Conservation (phyloP, 2,329 filamentous ascomycete species). For the Shiraia sp. region DNA sequence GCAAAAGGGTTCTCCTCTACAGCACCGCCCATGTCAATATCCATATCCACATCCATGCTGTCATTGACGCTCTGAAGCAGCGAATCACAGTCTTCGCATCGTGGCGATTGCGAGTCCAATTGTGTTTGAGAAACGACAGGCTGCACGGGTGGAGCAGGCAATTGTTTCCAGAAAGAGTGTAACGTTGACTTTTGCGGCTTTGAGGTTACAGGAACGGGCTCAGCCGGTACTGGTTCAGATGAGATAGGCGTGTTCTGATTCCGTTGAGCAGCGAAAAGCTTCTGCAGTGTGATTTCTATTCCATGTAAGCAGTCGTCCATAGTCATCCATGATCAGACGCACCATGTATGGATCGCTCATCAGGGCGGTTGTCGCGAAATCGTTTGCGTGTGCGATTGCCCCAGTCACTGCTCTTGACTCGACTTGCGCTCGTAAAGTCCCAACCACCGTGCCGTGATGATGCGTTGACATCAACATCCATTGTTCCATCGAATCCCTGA, state of each 20-base stretch:
- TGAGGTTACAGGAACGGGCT: constrained; percentile 5
- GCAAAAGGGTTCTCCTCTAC: constrained; percentile 34
- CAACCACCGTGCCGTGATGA: constrained; percentile 19
- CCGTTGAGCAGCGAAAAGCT: constrained; percentile 51
- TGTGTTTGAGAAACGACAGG: constrained; percentile 14
- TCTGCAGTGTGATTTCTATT: constrained; percentile 50
- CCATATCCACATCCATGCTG: constrained; percentile 46
- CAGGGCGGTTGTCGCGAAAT: constrained; percentile 61
- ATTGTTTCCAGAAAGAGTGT: constrained; percentile 52
- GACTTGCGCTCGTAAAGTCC: constrained; percentile 31
- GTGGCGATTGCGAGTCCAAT: constrained; percentile 13
- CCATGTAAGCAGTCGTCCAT: not conserved
- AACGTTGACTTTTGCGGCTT: constrained; percentile 50
- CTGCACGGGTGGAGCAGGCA: constrained; percentile 40
- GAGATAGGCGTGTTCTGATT: constrained; percentile 34
- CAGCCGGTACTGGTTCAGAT: constrained; percentile 21
- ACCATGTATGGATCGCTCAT: constrained; percentile 61
- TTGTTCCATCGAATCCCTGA: constrained; percentile 20
- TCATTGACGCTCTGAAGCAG: constrained; percentile 31
- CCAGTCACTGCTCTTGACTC: constrained; percentile 47
- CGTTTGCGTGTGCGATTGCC: constrained; percentile 63
- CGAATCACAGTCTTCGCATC: constrained; percentile 53
- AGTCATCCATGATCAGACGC: constrained; percentile 5
- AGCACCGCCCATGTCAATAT: constrained; percentile 34
- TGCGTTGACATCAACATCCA: constrained; percentile 27